Percentiles rank a stretch among this genome's conserved stretches.
Evolutionary conservation across 441 rosid genomes (phyloP).

Genomic region (Pelargonium exstipulatum): DNA sequence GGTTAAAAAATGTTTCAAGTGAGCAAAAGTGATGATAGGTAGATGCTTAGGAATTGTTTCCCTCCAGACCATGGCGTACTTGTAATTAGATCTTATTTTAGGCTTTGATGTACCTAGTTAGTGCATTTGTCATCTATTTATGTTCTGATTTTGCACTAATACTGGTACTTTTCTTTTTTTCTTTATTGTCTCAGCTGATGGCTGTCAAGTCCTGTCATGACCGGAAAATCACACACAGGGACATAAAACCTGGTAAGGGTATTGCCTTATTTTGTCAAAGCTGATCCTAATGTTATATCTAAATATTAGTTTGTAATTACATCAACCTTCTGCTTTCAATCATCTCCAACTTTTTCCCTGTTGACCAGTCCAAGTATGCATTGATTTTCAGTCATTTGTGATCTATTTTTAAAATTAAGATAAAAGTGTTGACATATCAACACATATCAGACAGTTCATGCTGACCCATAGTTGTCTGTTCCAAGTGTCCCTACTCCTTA

Average conservation of each 20-base stretch:
- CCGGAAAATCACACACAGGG: slow-evolving; percentile 94
- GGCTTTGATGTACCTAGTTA: slow-evolving; percentile 8
- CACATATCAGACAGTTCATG: neutral
- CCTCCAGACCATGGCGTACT: neutral
- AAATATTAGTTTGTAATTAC: slow-evolving; percentile 3
- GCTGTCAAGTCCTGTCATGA: slow-evolving; percentile 92
- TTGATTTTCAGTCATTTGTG: neutral
- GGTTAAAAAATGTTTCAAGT: neutral
- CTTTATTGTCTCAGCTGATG: slow-evolving; percentile 50
- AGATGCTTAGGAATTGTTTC: slow-evolving; percentile 4
- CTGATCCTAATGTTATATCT: slow-evolving; percentile 12
- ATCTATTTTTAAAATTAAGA: neutral
- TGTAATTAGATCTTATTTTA: neutral
- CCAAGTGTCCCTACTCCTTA: slow-evolving; percentile 2
- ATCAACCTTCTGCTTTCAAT: slow-evolving; percentile 5
- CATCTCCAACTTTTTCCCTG: slow-evolving; percentile 4
- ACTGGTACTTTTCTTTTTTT: slow-evolving; percentile 7
- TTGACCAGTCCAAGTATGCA: slow-evolving; percentile 9
- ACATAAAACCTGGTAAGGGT: slow-evolving; percentile 89
- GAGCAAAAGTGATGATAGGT: neutral
- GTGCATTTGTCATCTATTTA: neutral
- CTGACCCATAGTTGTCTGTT: neutral
- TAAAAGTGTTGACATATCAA: slow-evolving; percentile 1
- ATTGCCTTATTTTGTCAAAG: slow-evolving; percentile 7
- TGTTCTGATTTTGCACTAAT: slow-evolving; percentile 4